phyloP scores from a whole-genome alignment of 2,329 filamentous ascomycete genomes.

The Helicocarpus griseus region DNA sequence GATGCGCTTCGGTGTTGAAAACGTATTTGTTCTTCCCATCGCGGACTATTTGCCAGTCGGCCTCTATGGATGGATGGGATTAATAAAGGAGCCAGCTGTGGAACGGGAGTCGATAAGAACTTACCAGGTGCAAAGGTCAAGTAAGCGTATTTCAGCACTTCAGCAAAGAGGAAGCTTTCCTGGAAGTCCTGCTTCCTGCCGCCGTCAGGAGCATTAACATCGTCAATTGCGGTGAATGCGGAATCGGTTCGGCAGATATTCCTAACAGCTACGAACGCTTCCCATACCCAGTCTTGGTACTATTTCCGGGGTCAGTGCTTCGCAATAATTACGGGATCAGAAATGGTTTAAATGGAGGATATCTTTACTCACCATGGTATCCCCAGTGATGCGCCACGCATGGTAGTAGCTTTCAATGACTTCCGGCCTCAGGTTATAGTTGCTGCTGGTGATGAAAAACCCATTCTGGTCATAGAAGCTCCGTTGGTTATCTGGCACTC shows the following conservation, averaged over 20 bases:
- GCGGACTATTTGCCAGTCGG: slow-evolving; percentile 46
- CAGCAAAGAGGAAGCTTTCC: slow-evolving; percentile 82
- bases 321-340: background rate
- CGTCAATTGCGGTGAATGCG: slow-evolving; percentile 55
- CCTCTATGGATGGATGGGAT: slow-evolving; percentile 35
- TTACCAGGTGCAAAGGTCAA: slow-evolving; percentile 48
- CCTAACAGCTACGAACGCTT: slow-evolving; percentile 62
- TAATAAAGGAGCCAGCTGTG: background rate
- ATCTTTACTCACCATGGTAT: slow-evolving; percentile 40
- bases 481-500: slow-evolving; percentile 36
- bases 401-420: slow-evolving; percentile 82
- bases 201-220: slow-evolving; percentile 57
- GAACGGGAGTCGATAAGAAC: slow-evolving; percentile 7
- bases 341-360: background rate
- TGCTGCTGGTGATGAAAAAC: slow-evolving; percentile 56
- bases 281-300: slow-evolving; percentile 80
- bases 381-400: slow-evolving; percentile 68
- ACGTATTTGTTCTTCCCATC: slow-evolving; percentile 48
- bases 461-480: slow-evolving; percentile 58
- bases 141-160: slow-evolving; percentile 78
- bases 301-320: slow-evolving; percentile 1
- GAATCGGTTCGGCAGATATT: slow-evolving; percentile 51
- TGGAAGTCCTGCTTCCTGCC: slow-evolving; percentile 59
- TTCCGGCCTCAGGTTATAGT: slow-evolving; percentile 67
- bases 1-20: slow-evolving; percentile 58